These are phyloP conservation scores for Colletotrichum navitas DNA, from an alignment of 2,329 filamentous ascomycete species.

Conservation along the genomic window DNA sequence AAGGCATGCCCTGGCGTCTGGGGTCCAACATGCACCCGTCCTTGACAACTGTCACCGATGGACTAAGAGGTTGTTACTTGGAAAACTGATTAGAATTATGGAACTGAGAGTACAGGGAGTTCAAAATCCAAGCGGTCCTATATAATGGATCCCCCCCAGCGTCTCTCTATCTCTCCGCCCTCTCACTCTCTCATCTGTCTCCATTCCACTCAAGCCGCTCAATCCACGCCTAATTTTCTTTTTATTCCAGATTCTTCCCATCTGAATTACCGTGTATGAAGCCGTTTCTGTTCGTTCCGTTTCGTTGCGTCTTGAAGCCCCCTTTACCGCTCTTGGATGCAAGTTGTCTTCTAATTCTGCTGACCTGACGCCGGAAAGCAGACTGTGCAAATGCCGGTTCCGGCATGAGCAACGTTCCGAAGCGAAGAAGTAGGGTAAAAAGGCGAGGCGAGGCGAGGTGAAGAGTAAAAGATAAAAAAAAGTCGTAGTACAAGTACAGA, in stretches of 20 bases:
- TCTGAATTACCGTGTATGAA: slow-evolving; percentile 6
- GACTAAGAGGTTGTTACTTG: background rate
- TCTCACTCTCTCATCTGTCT: background rate
- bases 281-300: background rate
- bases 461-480: slow-evolving; percentile 7
- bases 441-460: background rate
- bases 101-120: slow-evolving; percentile 25
- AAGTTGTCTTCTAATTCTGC: slow-evolving; percentile 8
- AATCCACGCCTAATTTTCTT: slow-evolving; percentile 19
- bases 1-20: background rate
- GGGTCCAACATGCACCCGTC: background rate
- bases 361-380: slow-evolving; percentile 20
- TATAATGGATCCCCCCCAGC: slow-evolving; percentile 25
- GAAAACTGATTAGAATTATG: slow-evolving; percentile 38
- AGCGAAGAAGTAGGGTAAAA: background rate
- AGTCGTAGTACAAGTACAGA: slow-evolving; percentile 30
- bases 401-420: background rate
- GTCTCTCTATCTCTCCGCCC: background rate
- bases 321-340: slow-evolving; percentile 21
- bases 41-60: too few species aligned
- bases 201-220: background rate
- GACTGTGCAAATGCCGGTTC: background rate
- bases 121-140: slow-evolving; percentile 34
- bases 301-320: background rate
- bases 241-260: slow-evolving; percentile 7